Conservation (phyloP, 495 filamentous ascomycete species). For the Tuber microsphaerosporum region DNA sequence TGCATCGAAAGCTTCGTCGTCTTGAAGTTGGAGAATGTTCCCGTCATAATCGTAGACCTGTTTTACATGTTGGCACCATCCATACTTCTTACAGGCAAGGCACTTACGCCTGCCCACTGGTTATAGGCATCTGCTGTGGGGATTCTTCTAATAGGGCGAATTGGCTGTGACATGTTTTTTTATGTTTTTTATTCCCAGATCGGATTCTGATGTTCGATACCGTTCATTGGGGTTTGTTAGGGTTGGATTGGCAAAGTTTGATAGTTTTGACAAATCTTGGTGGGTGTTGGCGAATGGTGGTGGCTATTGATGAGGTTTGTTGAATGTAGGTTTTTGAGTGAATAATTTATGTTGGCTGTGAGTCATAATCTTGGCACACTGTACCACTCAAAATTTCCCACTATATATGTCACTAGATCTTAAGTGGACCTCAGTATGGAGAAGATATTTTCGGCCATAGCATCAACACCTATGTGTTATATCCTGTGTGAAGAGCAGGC, state of each 20-base stretch:
- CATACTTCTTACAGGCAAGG: background rate
- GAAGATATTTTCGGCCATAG: background rate
- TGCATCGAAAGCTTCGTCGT: slow-evolving; percentile 52
- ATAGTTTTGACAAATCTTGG: background rate
- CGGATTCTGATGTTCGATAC: background rate
- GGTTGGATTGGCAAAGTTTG: background rate
- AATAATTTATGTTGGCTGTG: background rate
- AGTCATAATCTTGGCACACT: no score
- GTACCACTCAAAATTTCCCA: no score
- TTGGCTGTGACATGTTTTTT: background rate
- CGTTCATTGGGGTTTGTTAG: background rate
- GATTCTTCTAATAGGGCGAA: slow-evolving; percentile 39
- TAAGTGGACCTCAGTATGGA: background rate
- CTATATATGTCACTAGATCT: no score
- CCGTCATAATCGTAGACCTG: slow-evolving; percentile 63
- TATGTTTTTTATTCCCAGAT: background rate
- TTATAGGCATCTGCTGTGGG: slow-evolving; percentile 46
- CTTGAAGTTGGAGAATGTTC: slow-evolving; percentile 66
- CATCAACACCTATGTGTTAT: background rate
- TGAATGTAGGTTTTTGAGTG: background rate
- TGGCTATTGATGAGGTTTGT: background rate
- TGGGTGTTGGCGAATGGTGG: background rate
- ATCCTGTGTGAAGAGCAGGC: background rate
- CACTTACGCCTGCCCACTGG: slow-evolving; percentile 44
- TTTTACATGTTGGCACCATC: slow-evolving; percentile 3